A percentile compares a stretch with the other conserved stretches of the same genome.
Evolutionary conservation across 2,329 filamentous ascomycete species (phyloP).

Genomic region (Lachnellula hyalina): DNA sequence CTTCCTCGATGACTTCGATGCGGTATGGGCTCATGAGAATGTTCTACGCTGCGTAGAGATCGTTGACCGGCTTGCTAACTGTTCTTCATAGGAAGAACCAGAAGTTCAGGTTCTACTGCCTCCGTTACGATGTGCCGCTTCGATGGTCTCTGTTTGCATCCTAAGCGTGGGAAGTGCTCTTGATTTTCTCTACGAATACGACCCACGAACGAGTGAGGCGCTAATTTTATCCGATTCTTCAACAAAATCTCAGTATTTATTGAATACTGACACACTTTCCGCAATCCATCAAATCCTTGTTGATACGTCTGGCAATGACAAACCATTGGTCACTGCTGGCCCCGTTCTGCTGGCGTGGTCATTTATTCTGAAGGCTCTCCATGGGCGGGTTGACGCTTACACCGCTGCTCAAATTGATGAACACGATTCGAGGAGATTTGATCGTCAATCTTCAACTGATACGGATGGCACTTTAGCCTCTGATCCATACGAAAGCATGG

Average conservation of each 20-base stretch:
- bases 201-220: constrained; percentile 14
- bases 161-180: constrained; percentile 47
- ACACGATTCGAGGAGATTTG: constrained; percentile 32
- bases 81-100: constrained; percentile 17
- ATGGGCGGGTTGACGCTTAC: constrained; percentile 48
- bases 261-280: constrained; percentile 63
- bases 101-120: constrained; percentile 40
- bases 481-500: constrained; percentile 37
- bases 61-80: constrained; percentile 3
- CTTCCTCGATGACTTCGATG: constrained; percentile 63
- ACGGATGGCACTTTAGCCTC: constrained; percentile 4
- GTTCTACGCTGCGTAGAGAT: background rate
- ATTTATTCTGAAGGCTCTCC: constrained; percentile 64
- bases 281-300: constrained; percentile 69
- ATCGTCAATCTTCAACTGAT: constrained; percentile 8
- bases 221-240: constrained; percentile 33
- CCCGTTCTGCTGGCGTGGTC: constrained; percentile 80
- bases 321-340: constrained; percentile 55
- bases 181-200: constrained; percentile 4
- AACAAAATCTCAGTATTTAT: constrained; percentile 52
- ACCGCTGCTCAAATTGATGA: constrained; percentile 14
- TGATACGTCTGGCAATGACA: constrained; percentile 44
- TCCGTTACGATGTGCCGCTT: constrained; percentile 64
- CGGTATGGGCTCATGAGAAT: constrained; percentile 38
- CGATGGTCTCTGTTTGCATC: constrained; percentile 65